A percentile compares a stretch with the other conserved stretches of the same genome.
Evolutionary conservation across 768 basidiomycete species (phyloP).

Genomic region (Boletales sp.): DNA sequence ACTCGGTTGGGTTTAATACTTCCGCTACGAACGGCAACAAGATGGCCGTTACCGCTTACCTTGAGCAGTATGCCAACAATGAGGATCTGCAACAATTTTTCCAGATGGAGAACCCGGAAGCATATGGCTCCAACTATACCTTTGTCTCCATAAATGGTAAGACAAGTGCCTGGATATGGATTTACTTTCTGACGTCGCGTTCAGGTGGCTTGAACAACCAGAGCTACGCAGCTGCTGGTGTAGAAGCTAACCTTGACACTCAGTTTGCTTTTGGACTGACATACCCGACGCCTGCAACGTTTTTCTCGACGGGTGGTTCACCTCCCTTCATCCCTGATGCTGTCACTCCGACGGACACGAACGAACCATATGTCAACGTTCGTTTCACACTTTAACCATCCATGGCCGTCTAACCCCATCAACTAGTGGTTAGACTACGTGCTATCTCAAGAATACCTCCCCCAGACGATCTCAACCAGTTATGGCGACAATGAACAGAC

Average conservation of each 20-base stretch:
- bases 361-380: constrained; percentile 48
- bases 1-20: constrained; percentile 45
- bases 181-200: constrained; percentile 5
- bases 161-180: neutral
- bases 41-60: constrained; percentile 54
- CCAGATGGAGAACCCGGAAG: constrained; percentile 43
- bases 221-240: constrained; percentile 45
- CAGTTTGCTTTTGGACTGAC: constrained; percentile 69
- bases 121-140: constrained; percentile 48
- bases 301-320: constrained; percentile 59
- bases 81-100: constrained; percentile 53
- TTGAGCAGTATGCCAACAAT: constrained; percentile 50
- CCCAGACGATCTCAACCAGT: constrained; percentile 66
- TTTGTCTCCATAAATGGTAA: constrained; percentile 55
- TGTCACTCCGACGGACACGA: constrained; percentile 37
- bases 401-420: neutral
- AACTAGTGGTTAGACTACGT: constrained; percentile 61
- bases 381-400: constrained; percentile 10
- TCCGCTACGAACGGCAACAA: constrained; percentile 41
- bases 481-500: constrained; percentile 75
- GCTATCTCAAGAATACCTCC: constrained; percentile 39
- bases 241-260: constrained; percentile 64
- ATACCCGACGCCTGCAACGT: constrained; percentile 55
- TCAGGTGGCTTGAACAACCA: constrained; percentile 63
- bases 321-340: constrained; percentile 56